Base-by-base conservation (phyloP, 805 yeast genomes). In the Candida michaelii region DNA sequence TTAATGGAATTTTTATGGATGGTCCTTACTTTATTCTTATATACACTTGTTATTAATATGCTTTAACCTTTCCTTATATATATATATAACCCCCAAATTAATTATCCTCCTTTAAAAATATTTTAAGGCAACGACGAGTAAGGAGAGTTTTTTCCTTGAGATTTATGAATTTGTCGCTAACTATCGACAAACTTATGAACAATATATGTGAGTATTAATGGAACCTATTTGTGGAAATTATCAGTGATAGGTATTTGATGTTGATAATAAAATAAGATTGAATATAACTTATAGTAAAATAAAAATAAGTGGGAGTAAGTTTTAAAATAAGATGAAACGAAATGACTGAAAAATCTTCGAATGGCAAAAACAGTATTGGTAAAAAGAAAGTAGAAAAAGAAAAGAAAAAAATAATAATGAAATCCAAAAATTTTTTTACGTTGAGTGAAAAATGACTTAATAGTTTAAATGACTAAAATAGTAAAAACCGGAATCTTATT, bases 121-220 rank as follows among this genome's bases (percentile, higher is more conserved):
- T 34, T 34, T 24, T 34, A 34, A 34, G 37, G 37, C 37, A 34
- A 34, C 17, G 37, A 34, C 37, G 37, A 34, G 37, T 34, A 34
- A 24, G 37, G 37, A 34, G 29, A 12, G 13, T 12, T 34, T 34
- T 34, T 34, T 34, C 21, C 27, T 17, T 34, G 37, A 34, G 37
- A 25, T 11, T 25, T 21, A 21, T 21, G 23, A 21, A 21, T 21
- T 6, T 21, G 23, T 21, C n/a, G n/a, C n/a, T n/a, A n/a, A n/a
- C n/a, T n/a, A n/a, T n/a, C n/a, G n/a, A n/a, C n/a, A n/a, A n/a
- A n/a, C n/a, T n/a, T n/a, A n/a, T n/a, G n/a, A n/a, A n/a, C n/a
- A n/a, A n/a, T n/a, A n/a, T n/a, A n/a, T n/a, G n/a, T n/a, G n/a
- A n/a, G n/a, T n/a, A n/a, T n/a, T n/a, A n/a, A n/a, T n/a, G n/a